Evolutionary conservation across 495 filamentous ascomycete genomes (phyloP).

Genomic region (Opeltia flavorubescens): DNA sequence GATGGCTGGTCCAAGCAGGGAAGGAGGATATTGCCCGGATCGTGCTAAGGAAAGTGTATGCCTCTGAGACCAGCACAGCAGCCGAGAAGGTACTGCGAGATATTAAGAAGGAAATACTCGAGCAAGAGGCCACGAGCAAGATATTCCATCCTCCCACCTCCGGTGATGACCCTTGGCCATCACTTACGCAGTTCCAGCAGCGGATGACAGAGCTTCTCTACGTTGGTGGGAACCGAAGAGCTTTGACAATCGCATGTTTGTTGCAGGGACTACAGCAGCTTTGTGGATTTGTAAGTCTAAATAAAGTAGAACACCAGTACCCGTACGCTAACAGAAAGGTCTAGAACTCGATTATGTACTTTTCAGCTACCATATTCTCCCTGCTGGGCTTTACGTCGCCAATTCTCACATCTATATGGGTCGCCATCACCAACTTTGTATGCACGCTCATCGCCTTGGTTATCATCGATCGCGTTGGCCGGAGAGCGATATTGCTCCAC

Average conservation of each 20-base stretch:
- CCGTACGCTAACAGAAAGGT: background rate
- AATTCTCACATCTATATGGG: slow-evolving; percentile 64
- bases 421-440: slow-evolving; percentile 71
- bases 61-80: slow-evolving; percentile 27
- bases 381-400: slow-evolving; percentile 67
- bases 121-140: slow-evolving; percentile 35
- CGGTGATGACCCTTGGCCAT: slow-evolving; percentile 9
- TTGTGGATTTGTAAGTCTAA: slow-evolving; percentile 61
- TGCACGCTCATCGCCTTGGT: slow-evolving; percentile 66
- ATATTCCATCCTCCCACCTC: slow-evolving; percentile 15
- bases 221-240: slow-evolving; percentile 56
- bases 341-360: slow-evolving; percentile 88
- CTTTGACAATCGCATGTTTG: slow-evolving; percentile 69
- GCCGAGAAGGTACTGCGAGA: slow-evolving; percentile 39
- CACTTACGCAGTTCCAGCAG: slow-evolving; percentile 19
- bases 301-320: background rate
- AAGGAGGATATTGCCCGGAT: slow-evolving; percentile 40
- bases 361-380: slow-evolving; percentile 79
- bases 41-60: slow-evolving; percentile 53
- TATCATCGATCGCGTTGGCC: slow-evolving; percentile 67
- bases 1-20: slow-evolving; percentile 67
- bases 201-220: slow-evolving; percentile 39
- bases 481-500: slow-evolving; percentile 65
- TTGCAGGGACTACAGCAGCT: slow-evolving; percentile 82
- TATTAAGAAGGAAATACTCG: slow-evolving; percentile 59